Percentiles rank a stretch among this genome's conserved stretches.
These are phyloP conservation scores for Yamagishiella unicocca DNA, from an alignment of 139 green algal species.

Conservation along the genomic window DNA sequence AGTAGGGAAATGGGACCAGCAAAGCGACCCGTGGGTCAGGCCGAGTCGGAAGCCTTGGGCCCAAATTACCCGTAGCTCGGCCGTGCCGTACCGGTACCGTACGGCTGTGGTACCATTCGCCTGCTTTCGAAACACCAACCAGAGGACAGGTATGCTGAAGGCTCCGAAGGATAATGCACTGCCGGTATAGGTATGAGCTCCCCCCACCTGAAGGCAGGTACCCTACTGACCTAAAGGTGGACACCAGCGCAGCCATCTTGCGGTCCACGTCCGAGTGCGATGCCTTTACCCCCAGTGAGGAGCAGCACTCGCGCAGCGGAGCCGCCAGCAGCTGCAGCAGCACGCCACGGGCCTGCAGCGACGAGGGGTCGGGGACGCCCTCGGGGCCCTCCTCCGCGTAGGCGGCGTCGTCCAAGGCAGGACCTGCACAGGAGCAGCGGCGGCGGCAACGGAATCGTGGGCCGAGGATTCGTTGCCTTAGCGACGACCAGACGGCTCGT, in stretches of 20 bases:
- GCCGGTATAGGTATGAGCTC: background rate
- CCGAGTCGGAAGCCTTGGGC: background rate
- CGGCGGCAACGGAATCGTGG: too few species aligned
- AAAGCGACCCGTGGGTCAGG: background rate
- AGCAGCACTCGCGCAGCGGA: conserved; percentile 18
- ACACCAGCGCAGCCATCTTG: conserved; percentile 36
- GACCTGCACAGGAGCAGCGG: background rate
- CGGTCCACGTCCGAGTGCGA: conserved; percentile 24
- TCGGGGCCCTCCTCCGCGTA: conserved; percentile 1
- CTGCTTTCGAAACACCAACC: too few species aligned
- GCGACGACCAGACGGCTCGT: too few species aligned
- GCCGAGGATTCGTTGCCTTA: too few species aligned
- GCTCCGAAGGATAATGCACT: background rate
- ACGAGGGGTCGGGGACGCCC: background rate
- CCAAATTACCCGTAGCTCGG: background rate
- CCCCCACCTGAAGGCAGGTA: background rate
- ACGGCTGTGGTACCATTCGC: background rate
- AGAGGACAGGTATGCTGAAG: background rate
- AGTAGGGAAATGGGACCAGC: background rate
- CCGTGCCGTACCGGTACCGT: background rate
- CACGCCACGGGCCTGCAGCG: conserved; percentile 15
- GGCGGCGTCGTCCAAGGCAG: conserved; percentile 5
- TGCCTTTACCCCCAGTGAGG: conserved; percentile 3
- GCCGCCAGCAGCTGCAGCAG: conserved; percentile 41
- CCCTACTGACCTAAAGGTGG: conserved; percentile 19